Conservation (phyloP, 1,284 basidiomycete species). For the Dichomitus squalens region DNA sequence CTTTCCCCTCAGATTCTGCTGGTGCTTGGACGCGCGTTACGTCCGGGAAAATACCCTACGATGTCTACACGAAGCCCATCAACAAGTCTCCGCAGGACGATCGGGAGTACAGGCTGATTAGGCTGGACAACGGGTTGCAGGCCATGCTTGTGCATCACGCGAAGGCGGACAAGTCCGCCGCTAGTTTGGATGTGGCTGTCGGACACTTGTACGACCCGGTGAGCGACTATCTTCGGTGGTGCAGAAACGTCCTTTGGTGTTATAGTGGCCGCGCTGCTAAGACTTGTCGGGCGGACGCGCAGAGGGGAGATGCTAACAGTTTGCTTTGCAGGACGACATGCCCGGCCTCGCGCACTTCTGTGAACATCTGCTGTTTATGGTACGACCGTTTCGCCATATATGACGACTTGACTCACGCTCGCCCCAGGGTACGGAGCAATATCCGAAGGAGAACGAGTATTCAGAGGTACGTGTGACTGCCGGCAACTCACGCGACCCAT, state of each 20-base stretch:
- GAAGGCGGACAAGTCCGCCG: slow-evolving; percentile 92
- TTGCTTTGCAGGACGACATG: slow-evolving; percentile 66
- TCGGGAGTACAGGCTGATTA: slow-evolving; percentile 80
- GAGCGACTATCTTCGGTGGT: slow-evolving; percentile 32
- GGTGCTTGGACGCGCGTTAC: slow-evolving; percentile 27
- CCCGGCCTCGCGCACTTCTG: slow-evolving; percentile 92
- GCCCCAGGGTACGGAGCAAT: slow-evolving; percentile 75
- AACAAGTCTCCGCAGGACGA: slow-evolving; percentile 80
- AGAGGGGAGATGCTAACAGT: background rate
- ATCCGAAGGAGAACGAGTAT: slow-evolving; percentile 93
- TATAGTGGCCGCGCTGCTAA: background rate
- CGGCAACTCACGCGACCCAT: background rate
- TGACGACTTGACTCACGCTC: background rate
- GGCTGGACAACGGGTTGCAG: slow-evolving; percentile 86
- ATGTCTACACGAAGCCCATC: slow-evolving; percentile 66
- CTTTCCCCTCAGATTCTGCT: slow-evolving; percentile 14
- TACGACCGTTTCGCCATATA: slow-evolving; percentile 30
- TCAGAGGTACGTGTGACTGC: slow-evolving; percentile 57
- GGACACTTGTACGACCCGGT: slow-evolving; percentile 95
- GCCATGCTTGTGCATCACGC: slow-evolving; percentile 87
- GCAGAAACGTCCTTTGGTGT: too few relatives aligned
- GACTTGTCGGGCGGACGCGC: background rate
- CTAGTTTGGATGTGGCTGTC: slow-evolving; percentile 93
- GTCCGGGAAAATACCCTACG: slow-evolving; percentile 25
- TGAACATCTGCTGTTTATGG: slow-evolving; percentile 97